These are phyloP conservation scores for Knoxdaviesia proteae DNA, from an alignment of 2,329 filamentous ascomycete genomes.

Conservation along the genomic window DNA sequence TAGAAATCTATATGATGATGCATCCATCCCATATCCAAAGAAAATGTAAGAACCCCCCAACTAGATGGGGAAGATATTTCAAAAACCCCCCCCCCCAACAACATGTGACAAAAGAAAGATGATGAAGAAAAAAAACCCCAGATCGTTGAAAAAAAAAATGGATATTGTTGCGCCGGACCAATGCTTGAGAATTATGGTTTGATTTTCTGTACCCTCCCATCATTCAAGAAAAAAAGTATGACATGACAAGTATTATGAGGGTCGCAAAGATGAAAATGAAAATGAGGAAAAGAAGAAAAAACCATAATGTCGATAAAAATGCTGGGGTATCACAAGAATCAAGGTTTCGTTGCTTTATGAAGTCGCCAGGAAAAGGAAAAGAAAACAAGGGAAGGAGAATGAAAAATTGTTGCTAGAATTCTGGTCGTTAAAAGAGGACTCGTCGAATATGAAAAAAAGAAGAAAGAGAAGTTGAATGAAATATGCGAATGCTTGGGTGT, in stretches of 20 bases:
- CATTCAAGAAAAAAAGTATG: too few relatives aligned
- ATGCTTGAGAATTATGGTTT: too few relatives aligned
- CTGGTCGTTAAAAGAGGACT: background rate
- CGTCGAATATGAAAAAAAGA: constrained; percentile 1
- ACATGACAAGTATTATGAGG: too few relatives aligned
- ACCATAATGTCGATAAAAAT: background rate
- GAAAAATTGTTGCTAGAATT: background rate
- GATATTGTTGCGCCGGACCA: background rate
- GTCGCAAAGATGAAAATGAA: background rate
- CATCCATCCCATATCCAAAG: background rate
- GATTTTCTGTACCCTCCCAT: too few relatives aligned
- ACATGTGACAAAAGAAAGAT: background rate
- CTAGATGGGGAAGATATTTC: background rate
- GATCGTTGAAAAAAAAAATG: background rate
- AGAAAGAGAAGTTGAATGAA: background rate
- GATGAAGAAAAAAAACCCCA: constrained; percentile 1
- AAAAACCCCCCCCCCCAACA: too few relatives aligned
- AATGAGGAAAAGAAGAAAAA: background rate
- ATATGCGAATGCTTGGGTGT: too few relatives aligned
- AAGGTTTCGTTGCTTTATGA: too few relatives aligned
- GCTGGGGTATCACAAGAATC: too few relatives aligned
- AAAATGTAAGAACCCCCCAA: background rate
- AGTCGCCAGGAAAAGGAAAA: background rate
- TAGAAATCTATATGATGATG: too few relatives aligned
- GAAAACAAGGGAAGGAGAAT: background rate